phyloP scores from a whole-genome alignment of 2,329 filamentous ascomycete genomes.

The Diaporthe velutina region DNA sequence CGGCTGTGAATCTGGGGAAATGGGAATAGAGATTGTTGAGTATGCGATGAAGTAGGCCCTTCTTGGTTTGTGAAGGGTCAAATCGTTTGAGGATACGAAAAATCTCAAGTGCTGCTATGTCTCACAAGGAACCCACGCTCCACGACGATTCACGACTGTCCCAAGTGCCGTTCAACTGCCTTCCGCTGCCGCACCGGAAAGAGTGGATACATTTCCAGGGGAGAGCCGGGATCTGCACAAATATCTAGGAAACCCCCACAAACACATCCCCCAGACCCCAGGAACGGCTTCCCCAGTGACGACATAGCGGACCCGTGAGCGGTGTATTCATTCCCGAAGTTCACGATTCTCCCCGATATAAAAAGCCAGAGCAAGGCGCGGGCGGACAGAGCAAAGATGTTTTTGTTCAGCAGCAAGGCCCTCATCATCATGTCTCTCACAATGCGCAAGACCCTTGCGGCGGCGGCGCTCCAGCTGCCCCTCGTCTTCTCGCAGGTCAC shows the following conservation, averaged over 20 bases:
- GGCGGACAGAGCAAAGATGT: neutral
- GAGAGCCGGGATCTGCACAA: conserved; percentile 13
- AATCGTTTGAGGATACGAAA: neutral
- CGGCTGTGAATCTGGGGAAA: neutral
- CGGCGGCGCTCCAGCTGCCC: conserved; percentile 37
- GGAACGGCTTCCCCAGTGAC: conserved; percentile 23
- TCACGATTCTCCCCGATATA: conserved; percentile 1
- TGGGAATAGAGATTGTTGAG: neutral
- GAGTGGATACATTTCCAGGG: conserved; percentile 1
- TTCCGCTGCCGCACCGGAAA: conserved; percentile 26
- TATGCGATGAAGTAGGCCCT: neutral
- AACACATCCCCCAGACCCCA: conserved; percentile 22
- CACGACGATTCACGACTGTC: neutral
- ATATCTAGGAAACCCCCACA: conserved; percentile 29
- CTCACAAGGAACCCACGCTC: neutral
- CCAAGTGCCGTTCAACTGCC: conserved; percentile 13
- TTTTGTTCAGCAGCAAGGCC: neutral
- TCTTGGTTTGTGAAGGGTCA: neutral
- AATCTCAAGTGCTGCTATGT: neutral
- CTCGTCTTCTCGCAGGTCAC: conserved; percentile 28
- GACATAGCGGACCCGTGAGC: conserved; percentile 28
- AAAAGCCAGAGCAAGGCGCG: neutral
- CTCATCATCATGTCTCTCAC: conserved; percentile 26
- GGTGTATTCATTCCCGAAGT: conserved; percentile 25
- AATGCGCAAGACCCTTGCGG: conserved; percentile 30